Evolutionary conservation across 2,329 filamentous ascomycete genomes (phyloP).

Genomic region (Hymenoscyphus infarciens): DNA sequence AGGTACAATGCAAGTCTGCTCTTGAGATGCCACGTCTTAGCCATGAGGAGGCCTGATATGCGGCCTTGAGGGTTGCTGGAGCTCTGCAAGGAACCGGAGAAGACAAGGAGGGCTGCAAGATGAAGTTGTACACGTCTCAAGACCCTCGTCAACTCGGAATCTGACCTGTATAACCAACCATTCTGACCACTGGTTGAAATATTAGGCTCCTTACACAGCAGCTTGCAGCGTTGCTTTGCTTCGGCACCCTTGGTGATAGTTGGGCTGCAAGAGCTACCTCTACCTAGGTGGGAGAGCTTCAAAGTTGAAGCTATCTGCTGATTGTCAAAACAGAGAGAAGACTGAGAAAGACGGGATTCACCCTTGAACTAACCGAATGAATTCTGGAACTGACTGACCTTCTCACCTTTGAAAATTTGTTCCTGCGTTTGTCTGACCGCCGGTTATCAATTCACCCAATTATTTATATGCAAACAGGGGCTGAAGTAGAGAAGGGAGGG

Average conservation of each 20-base stretch:
- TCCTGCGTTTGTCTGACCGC: no score
- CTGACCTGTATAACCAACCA: background rate
- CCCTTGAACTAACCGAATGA: no score
- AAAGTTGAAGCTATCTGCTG: background rate
- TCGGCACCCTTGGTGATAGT: background rate
- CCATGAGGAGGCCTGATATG: constrained; percentile 11
- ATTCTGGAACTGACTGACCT: background rate
- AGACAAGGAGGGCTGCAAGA: constrained; percentile 10
- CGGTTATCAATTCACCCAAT: background rate
- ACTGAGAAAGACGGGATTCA: no score
- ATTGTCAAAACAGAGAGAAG: background rate
- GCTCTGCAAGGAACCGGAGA: constrained; percentile 7
- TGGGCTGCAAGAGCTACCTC: background rate
- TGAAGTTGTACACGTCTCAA: constrained; percentile 14
- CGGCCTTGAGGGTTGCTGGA: constrained; percentile 6
- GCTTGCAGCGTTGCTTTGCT: background rate
- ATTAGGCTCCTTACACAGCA: constrained; percentile 5
- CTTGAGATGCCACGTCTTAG: constrained; percentile 8
- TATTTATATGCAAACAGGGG: constrained; percentile 2
- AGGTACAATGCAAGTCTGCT: constrained; percentile 1
- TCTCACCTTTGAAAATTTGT: background rate
- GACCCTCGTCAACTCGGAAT: constrained; percentile 7
- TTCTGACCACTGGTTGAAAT: background rate
- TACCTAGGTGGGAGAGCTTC: background rate
- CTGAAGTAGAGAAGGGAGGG: background rate